These are phyloP conservation scores for Beauveria rudraprayagi DNA, from an alignment of 2,329 filamentous ascomycete genomes.

Conservation along the genomic window DNA sequence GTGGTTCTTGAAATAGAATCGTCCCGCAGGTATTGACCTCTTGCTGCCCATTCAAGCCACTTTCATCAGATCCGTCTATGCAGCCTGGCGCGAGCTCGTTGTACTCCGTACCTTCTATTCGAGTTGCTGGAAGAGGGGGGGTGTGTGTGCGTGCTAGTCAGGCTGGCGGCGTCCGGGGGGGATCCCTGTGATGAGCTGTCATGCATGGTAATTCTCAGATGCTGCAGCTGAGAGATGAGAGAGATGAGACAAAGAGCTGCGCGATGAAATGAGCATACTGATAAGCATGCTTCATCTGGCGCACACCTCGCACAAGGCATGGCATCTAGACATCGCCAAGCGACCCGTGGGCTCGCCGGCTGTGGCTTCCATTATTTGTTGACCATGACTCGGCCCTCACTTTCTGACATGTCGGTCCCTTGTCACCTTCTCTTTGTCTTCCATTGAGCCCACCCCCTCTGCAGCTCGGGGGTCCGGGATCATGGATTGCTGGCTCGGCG, in stretches of 20 bases:
- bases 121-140: background rate
- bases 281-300: background rate
- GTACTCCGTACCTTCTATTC: background rate
- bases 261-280: constrained; percentile 1
- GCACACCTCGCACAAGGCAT: background rate
- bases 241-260: too few relatives aligned
- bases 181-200: background rate
- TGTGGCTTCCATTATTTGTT: background rate
- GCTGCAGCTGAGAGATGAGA: background rate
- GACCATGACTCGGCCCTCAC: background rate
- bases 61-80: constrained; percentile 1
- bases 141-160: background rate
- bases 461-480: background rate
- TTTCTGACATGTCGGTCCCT: background rate
- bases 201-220: constrained; percentile 2
- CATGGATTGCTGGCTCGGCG: background rate
- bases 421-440: too few relatives aligned
- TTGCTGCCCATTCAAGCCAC: background rate
- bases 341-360: background rate
- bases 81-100: background rate
- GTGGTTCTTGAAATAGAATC: background rate
- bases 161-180: background rate
- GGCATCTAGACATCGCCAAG: background rate
- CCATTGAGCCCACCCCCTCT: too few relatives aligned
- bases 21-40: background rate